Evolutionary conservation across 371 early-diverging fungal species (phyloP), one percentile per base, ranked within the genome.

Genomic region (Mortierella sp.): DNA sequence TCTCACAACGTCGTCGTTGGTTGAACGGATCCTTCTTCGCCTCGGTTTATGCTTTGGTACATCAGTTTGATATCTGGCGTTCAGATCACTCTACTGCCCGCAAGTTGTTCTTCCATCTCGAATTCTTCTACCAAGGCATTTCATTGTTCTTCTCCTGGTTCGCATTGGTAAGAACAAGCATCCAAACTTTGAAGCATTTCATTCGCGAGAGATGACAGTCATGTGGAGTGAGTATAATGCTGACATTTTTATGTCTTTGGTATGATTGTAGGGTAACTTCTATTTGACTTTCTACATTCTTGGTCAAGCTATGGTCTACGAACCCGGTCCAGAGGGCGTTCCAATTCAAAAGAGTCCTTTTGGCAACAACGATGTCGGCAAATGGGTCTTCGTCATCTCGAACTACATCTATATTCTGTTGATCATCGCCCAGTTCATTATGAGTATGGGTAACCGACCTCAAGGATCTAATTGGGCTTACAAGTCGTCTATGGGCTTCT

Each of bases 1-100:
- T 95, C 24, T 90, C 91, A 0, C 96, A 95, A 72, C 85, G 96
- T 61, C 88, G 96, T 61, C 87, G 96, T 46, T 95, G 96, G 96
- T 80, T 94, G 43, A 95, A 95, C 82, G 96, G 96, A 0, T 88
- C 90, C 3, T 92, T 93, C 82, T 91, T 91, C 72, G 86, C 89
- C 7, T 84, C 84, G 6, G 83, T 89, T 16, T 89, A 89, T 72
- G 85, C 87, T 2, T 59, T 85, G 8, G 83, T 82, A 38, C 82
- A 88, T 53, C 86, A 82, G 48, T 71, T 67, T n/a, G 74, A 81
- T 50, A 83, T 89, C 26, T 90, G 86, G 84, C 81, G 87, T 21
- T 88, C 90, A 3, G 81, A 83, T 14, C 93, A 92, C 61, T 81
- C 82, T n/a, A 57, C 80, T 12, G 54, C 80, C 6, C 87, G 92